Evolutionary conservation across 371 early-diverging fungal genomes (phyloP), one percentile per base, ranked within the genome.

Genomic region (Actinomucor elegans): DNA sequence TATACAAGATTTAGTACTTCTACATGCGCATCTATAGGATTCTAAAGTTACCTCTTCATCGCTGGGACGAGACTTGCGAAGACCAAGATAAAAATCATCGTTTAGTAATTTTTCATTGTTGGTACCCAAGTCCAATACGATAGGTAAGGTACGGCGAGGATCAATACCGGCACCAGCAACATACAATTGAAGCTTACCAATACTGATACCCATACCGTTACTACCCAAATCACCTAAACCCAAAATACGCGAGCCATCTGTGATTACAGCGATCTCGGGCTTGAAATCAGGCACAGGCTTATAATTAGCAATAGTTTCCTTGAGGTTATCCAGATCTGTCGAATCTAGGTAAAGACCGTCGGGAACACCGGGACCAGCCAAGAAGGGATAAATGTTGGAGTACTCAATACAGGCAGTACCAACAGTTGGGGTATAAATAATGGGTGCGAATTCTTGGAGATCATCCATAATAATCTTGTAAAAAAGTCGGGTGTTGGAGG

Each of bases 341-440:
- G 78, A 71, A 37, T 91, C 68, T 15, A 96, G 78, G 66, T 84
- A 96, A 33, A 96, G 77, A 23, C 95, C 95, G 59, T 92, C 89
- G 32, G 85, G 84, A 6, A 79, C 75, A 38, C 87, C 91, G 14
- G 90, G 80, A 28, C 81, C 81, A 24, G 88, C 85, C 29, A 91
- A 75, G 69, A 89, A 90, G 23, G 89, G 91, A 53, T 90, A 90
- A 41, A 96, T 91, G 56, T 89, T 86, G 18, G 92, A 93, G 70
- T 90, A 94, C 53, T 92, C 85, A 48, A 86, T 75, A 73, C 96
- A 96, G 4, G 93, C 96, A 23, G 88, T 79, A 44, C 94, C 95
- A 8, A 94, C 93, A 9, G 93, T 92, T 24, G 95, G 96, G n/a
- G 94, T 96, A 77, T 96, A 94, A 54, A 94, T 93, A 31, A 91